Conservation (phyloP, 179 eudicot genomes). For the Gypsophila paniculata region DNA sequence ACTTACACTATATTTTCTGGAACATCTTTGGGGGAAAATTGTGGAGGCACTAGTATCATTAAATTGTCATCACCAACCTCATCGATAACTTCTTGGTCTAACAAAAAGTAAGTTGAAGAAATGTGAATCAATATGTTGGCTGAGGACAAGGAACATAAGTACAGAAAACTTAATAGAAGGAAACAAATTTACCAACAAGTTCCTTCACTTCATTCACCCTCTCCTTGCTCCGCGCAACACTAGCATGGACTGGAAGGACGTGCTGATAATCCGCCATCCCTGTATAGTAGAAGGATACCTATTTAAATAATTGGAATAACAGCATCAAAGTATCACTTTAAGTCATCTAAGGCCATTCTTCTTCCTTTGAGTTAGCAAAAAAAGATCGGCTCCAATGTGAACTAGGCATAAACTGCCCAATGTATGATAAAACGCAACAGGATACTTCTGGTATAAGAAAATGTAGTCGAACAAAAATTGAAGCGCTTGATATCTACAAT, state of each 20-base stretch:
- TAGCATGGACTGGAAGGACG: constrained; percentile 78
- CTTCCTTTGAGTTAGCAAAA: no score
- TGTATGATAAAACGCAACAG: not conserved
- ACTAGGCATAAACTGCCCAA: not conserved
- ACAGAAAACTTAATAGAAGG: not conserved
- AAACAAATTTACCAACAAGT: constrained; percentile 44
- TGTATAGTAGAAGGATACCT: constrained; percentile 19
- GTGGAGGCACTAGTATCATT: constrained; percentile 70
- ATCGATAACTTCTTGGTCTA: constrained; percentile 50
- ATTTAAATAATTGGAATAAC: not conserved
- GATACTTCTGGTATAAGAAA: not conserved
- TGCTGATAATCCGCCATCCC: constrained; percentile 97
- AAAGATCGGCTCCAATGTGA: not conserved
- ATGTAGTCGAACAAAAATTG: not conserved
- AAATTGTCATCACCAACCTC: constrained; percentile 63
- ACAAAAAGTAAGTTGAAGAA: constrained; percentile 10
- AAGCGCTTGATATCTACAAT: no score
- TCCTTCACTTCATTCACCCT: constrained; percentile 59
- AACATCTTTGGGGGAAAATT: constrained; percentile 69
- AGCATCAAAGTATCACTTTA: not conserved
- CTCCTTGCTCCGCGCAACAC: constrained; percentile 55
- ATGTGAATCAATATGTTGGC: constrained; percentile 5
- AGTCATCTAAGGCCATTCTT: not conserved
- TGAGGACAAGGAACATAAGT: constrained; percentile 8
- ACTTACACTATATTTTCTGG: constrained; percentile 83